Base-by-base conservation (phyloP, 1,284 basidiomycete genomes). In the Puccinia hordei region DNA sequence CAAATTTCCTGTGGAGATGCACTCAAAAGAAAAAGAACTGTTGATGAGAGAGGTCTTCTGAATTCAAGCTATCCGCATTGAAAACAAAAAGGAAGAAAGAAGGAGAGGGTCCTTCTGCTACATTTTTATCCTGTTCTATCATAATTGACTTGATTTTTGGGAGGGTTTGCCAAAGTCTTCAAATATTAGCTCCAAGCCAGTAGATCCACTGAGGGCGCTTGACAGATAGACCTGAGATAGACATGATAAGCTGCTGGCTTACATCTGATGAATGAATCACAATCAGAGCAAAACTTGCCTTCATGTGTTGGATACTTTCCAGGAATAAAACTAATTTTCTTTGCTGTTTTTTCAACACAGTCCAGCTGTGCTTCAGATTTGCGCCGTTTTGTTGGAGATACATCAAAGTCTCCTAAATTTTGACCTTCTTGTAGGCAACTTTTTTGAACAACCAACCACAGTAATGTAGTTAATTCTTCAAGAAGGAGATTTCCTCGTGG, bases 251-350 rank as follows among this genome's bases (percentile, higher is more conserved):
- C 51, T 53, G 51, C 51, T 9, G 51, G 51, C 22, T 8, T 19
- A 53, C n/a, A n/a, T n/a, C n/a, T n/a, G 51, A 53, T 53, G 51
- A 53, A 15, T 15, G 22, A n/a, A 53, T 53, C 6, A 9, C 33
- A 41, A 38, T 65, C 33, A 35, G 19, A 24, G 9, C 38, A 53
- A 61, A 35, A 10, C 19, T 65, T 41, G 30, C 61, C 61, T 41
- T 65, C 61, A 65, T 65, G 19, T n/a, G 61, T 65, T 65, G 33
- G 41, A 65, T 41, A 9, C 41, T 38, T 38, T 65, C 59, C 61
- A 33, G 12, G 61, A 65, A 65, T 65, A 41, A 65, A n/a, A 65
- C 41, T 17, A 65, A 41, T 2, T 65, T 1, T 22, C 33, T 41
- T 17, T 35, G 38, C 27, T 65, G 61, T 35, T n/a, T n/a, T n/a